Evolutionary conservation across 2,329 filamentous ascomycete species (phyloP), one percentile per base, ranked within the genome.

Genomic region (Penicillium italicum): DNA sequence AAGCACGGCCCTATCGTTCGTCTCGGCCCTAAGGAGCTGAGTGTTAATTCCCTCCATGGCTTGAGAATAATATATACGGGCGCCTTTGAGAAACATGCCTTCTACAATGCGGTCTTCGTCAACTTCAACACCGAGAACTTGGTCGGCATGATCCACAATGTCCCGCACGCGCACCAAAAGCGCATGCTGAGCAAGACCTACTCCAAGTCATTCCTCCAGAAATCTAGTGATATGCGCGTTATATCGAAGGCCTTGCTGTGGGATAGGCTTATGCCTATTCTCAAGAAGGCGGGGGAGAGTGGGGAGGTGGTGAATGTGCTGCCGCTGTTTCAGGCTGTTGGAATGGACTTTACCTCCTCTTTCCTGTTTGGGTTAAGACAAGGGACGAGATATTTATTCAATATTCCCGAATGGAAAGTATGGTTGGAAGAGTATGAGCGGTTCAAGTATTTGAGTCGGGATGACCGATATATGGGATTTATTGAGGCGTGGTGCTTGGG

Each of bases 121-220:
- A 88, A 88, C 61, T 89, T 85, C 50, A 74, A 77, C n/a, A 73
- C 77, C 11, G 75, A 77, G 28, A 85, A 86, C 63, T 85, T 88
- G 77, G 90, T 92, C 70, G 86, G 87, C 1, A 83, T 83, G 20
- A 72, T 77, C 5, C 69, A 76, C 16, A 81, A 82, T 22, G 81
- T 78, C 33, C 74, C 79, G 1, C 89, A 92, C 68, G 85, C 86
- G 0, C 72, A 77, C 8, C 77, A 87, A 41, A 91, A 91, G 68
- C 82, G 87, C 18, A 87, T 90, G 82, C 74, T 92, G 24, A 86
- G 85, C 53, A 83, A 89, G 61, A 80, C 88, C 50, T 92, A 91
- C 74, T 89, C 88, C 50, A 92, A 91, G 68, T 88, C 87, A 0
- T 83, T 77, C 46, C 75, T 92, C 34, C 81, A 83, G 55, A 74